Evolutionary conservation across 1,284 basidiomycete species (phyloP).

Genomic region (Acaromyces ingoldii): DNA sequence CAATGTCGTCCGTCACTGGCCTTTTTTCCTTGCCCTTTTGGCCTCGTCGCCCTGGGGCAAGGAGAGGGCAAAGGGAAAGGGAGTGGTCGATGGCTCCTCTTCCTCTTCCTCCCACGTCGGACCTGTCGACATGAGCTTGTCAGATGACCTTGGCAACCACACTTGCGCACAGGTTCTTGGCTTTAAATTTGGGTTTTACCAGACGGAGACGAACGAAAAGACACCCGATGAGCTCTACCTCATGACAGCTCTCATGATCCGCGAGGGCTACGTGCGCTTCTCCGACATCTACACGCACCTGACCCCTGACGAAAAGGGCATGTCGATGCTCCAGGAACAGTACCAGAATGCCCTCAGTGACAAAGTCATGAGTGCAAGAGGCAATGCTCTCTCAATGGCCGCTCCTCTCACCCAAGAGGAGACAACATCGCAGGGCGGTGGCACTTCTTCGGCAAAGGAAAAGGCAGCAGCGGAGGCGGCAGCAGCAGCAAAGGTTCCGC

Average conservation of each 20-base stretch:
- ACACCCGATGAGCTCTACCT: constrained; percentile 73
- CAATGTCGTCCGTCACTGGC: constrained; percentile 74
- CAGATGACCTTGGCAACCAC: constrained; percentile 55
- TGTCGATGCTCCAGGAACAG: constrained; percentile 58
- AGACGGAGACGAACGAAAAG: constrained; percentile 56
- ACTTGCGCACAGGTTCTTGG: constrained; percentile 80
- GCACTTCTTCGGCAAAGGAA: constrained; percentile 19
- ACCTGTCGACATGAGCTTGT: constrained; percentile 1
- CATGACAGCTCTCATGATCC: constrained; percentile 78
- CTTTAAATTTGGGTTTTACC: constrained; percentile 89
- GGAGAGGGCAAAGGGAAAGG: neutral
- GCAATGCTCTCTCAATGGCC: constrained; percentile 76
- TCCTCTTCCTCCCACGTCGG: neutral
- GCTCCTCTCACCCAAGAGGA: constrained; percentile 66
- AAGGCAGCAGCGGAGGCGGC: constrained; percentile 53
- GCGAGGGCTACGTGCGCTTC: constrained; percentile 75
- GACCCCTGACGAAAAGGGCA: constrained; percentile 39
- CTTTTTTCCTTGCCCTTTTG: constrained; percentile 85
- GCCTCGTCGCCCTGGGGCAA: constrained; percentile 73
- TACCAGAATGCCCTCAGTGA: constrained; percentile 66
- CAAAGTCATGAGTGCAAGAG: constrained; percentile 59
- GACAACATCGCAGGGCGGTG: constrained; percentile 12
- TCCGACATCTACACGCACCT: constrained; percentile 84
- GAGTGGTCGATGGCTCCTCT: constrained; percentile 9
- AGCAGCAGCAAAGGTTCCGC: constrained; percentile 55